Conservation (phyloP, 2,329 filamentous ascomycete genomes). For the Aphanoascus verrucosus region DNA sequence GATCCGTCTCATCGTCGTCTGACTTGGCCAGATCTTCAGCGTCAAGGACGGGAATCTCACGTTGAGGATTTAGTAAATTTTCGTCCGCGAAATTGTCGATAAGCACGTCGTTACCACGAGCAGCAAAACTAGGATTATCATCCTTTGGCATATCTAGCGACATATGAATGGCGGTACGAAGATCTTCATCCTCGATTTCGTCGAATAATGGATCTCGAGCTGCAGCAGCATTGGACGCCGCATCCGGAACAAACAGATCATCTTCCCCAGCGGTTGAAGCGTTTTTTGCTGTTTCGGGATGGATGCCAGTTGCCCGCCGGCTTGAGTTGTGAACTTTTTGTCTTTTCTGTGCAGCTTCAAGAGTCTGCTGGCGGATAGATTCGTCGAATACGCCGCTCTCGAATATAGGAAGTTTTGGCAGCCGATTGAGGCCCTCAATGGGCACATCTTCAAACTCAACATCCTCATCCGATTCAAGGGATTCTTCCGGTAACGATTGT, state of each 20-base stretch:
- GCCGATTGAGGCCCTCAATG: slow-evolving; percentile 74
- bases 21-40: slow-evolving; percentile 16
- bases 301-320: slow-evolving; percentile 15
- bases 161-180: slow-evolving; percentile 72
- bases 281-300: slow-evolving; percentile 26
- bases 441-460: slow-evolving; percentile 88
- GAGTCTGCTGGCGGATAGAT: slow-evolving; percentile 24
- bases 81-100: slow-evolving; percentile 24
- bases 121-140: slow-evolving; percentile 7
- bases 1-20: slow-evolving; percentile 65
- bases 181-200: slow-evolving; percentile 57
- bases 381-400: slow-evolving; percentile 30
- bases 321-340: slow-evolving; percentile 39
- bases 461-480: slow-evolving; percentile 56
- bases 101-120: slow-evolving; percentile 26
- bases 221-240: slow-evolving; percentile 31
- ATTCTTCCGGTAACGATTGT: slow-evolving; percentile 43
- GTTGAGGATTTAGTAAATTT: slow-evolving; percentile 29
- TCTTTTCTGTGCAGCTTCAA: slow-evolving; percentile 35
- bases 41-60: slow-evolving; percentile 34
- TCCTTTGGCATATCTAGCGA: slow-evolving; percentile 49
- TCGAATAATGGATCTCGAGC: slow-evolving; percentile 50
- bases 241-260: slow-evolving; percentile 46
- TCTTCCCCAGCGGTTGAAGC: slow-evolving; percentile 26
- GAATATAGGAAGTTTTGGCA: slow-evolving; percentile 52